phyloP scores from a whole-genome alignment of 2,329 filamentous ascomycete species.

The Pleoardoris graminearum region DNA sequence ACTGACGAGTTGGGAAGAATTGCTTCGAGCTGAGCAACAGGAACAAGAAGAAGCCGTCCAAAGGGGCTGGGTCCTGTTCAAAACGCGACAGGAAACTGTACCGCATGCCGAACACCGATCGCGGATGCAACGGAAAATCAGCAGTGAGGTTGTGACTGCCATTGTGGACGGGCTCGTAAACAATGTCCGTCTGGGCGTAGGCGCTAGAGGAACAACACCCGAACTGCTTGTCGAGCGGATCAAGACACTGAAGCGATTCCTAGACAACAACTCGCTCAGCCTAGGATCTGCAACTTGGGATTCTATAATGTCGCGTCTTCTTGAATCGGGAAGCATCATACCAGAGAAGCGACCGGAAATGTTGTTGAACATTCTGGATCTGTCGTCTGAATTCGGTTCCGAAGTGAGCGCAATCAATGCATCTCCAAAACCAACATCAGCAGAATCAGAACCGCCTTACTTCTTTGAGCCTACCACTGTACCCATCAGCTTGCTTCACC shows the following conservation, averaged over 20 bases:
- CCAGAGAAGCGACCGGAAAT: slow-evolving; percentile 51
- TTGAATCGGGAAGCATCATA: slow-evolving; percentile 53
- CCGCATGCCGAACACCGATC: slow-evolving; percentile 29
- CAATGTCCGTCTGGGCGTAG: slow-evolving; percentile 49
- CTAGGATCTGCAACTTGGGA: slow-evolving; percentile 51
- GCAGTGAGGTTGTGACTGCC: slow-evolving; percentile 60
- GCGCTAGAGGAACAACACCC: slow-evolving; percentile 43
- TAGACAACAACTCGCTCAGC: slow-evolving; percentile 44
- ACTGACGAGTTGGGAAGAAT: slow-evolving; percentile 49
- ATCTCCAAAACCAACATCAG: slow-evolving; percentile 22
- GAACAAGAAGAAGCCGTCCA: slow-evolving; percentile 23
- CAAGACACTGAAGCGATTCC: slow-evolving; percentile 42
- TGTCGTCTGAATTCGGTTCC: slow-evolving; percentile 48
- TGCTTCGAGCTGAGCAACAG: slow-evolving; percentile 35
- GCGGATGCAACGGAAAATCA: slow-evolving; percentile 55
- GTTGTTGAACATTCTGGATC: slow-evolving; percentile 45
- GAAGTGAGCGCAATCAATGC: slow-evolving; percentile 46
- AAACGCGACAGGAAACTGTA: slow-evolving; percentile 18
- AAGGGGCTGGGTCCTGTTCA: slow-evolving; percentile 31
- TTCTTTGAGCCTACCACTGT: slow-evolving; percentile 51
- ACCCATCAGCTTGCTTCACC: slow-evolving; percentile 49
- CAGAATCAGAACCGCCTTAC: slow-evolving; percentile 39
- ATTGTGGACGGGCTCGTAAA: slow-evolving; percentile 59
- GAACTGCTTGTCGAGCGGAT: slow-evolving; percentile 41
- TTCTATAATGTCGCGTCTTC: slow-evolving; percentile 53